Percentiles rank a stretch among this genome's conserved stretches.
Conservation (phyloP, 257 asterid genomes). For the Gynochthodes officinalis region DNA sequence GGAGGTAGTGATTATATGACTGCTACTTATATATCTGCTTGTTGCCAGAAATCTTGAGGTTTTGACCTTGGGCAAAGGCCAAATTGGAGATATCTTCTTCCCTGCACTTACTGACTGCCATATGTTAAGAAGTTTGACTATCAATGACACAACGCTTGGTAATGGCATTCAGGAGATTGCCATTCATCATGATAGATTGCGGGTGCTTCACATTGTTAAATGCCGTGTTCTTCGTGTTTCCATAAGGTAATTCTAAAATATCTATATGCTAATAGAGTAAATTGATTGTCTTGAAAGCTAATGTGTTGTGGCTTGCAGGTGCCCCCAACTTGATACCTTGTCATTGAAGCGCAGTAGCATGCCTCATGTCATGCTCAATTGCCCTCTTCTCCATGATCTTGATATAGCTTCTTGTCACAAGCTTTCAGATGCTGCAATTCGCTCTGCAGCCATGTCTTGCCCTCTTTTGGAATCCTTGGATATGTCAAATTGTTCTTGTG, state of each 20-base stretch:
- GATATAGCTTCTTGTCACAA: conserved; percentile 98
- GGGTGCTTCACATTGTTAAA: conserved; percentile 76
- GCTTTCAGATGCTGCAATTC: conserved; percentile 96
- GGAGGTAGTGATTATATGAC: conserved; percentile 4
- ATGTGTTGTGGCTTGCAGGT: conserved; percentile 46
- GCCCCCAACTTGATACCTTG: conserved; percentile 83
- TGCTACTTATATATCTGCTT: conserved; percentile 25
- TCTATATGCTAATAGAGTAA: background rate
- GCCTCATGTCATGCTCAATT: conserved; percentile 90
- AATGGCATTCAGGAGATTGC: conserved; percentile 84
- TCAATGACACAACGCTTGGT: conserved; percentile 87
- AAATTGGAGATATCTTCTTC: conserved; percentile 74
- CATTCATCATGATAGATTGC: conserved; percentile 68
- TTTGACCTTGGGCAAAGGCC: conserved; percentile 90
- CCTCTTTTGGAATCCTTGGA: conserved; percentile 89
- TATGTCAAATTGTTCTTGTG: conserved; percentile 91
- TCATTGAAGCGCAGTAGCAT: conserved; percentile 96
- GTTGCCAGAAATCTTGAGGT: conserved; percentile 79
- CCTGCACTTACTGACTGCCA: conserved; percentile 70
- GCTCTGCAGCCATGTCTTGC: conserved; percentile 89
- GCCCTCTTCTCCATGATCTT: conserved; percentile 83
- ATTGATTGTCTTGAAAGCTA: conserved; percentile 5
- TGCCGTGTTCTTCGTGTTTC: conserved; percentile 90
- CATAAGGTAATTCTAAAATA: conserved; percentile 49
- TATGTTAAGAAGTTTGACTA: conserved; percentile 68